Evolutionary conservation across 2,329 filamentous ascomycete species (phyloP).

Genomic region (Colletotrichum sp.): DNA sequence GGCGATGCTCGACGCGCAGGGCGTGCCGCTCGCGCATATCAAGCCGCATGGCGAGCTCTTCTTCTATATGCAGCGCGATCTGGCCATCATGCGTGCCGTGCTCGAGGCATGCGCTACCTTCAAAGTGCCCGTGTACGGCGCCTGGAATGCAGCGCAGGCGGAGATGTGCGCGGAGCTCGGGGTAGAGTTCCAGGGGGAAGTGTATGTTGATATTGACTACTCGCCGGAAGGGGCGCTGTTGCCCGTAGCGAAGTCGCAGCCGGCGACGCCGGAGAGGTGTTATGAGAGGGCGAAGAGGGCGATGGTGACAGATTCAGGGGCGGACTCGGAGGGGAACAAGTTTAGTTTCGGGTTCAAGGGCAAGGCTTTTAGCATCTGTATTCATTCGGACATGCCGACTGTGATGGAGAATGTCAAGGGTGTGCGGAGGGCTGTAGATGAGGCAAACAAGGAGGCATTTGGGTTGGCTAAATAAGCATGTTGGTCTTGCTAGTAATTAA

Average conservation of each 20-base stretch:
- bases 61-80: conserved; percentile 35
- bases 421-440: not conserved
- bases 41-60: conserved; percentile 60
- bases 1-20: conserved; percentile 62
- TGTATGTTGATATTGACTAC: not conserved
- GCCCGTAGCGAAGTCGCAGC: not conserved
- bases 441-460: not conserved
- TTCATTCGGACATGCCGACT: not conserved
- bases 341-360: not conserved
- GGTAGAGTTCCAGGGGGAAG: not conserved
- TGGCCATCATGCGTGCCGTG: conserved; percentile 29
- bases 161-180: conserved; percentile 22
- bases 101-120: conserved; percentile 30
- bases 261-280: not conserved
- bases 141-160: conserved; percentile 18
- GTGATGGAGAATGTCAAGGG: not conserved
- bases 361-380: not conserved
- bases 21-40: conserved; percentile 62
- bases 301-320: not conserved
- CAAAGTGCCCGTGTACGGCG: conserved; percentile 31
- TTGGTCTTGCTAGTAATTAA: no score
- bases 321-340: not conserved
- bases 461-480: no score
- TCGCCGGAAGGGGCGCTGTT: not conserved
- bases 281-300: not conserved